Evolutionary conservation across 2,329 filamentous ascomycete genomes (phyloP), one percentile per base, ranked within the genome.

Genomic region (Trichoderma pleuroti): DNA sequence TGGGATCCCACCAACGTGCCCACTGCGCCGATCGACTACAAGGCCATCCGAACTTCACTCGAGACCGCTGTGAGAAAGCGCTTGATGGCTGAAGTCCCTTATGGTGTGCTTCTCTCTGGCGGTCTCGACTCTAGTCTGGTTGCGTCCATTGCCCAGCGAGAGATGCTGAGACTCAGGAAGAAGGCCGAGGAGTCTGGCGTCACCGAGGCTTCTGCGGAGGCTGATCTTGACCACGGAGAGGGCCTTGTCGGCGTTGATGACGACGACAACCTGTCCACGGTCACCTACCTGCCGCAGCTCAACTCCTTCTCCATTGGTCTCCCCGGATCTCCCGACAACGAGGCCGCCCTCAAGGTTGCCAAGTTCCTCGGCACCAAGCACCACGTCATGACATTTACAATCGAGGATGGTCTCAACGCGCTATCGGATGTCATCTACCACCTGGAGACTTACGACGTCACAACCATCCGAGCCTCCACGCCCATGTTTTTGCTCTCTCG

Each of bases 231-330:
- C 74, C 84, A 84, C 68, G 88, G 87, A 72, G 90, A 92, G 77
- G 89, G 93, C 62, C 87, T 98, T 60, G 95, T 98, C 72, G 96
- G 96, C 77, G 97, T 99, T 76, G 96, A 98, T 77, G 94, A 97
- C 79, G 89, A 95, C 71, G 92, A 97, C 85, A 89, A 95, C 78
- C 85, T 98, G 72, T 93, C 92, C 62, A 97, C 94, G 16, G 89
- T 97, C 73, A 96, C 94, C 69, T 93, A 96, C 78, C 90, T 98
- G 68, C 94, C 95, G 42, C 93, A 98, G 82, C 90, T 99, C 82
- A 97, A 98, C 89, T 98, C 94, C 18, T 99, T 99, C 87, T 99
- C 96, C 18, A 99, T 99, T 75, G 96, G 96, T 79, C 90, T 99
- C 42, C 94, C 95, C 9, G 93, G 91, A 75, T 93, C 96, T 39